Evolutionary conservation across 805 yeast genomes (phyloP), one percentile per base, ranked within the genome.

Genomic region (Candida endomychidarum): DNA sequence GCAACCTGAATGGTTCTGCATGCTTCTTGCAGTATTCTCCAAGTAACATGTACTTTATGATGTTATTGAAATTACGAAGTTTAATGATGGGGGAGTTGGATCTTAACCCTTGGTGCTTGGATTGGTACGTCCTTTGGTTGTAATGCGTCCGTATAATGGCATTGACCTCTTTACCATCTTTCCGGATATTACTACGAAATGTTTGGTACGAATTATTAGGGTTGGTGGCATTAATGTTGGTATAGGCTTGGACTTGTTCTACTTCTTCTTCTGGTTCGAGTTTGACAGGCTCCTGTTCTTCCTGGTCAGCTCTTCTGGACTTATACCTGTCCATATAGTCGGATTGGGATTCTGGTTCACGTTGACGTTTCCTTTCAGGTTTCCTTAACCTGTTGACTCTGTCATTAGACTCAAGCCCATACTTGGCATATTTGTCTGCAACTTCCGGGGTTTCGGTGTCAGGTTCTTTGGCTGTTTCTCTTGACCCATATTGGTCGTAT

Each of bases 1-100:
- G 65, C 1, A 84, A 75, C 74, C 45, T 77, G 65, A 33, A 55
- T 3, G 67, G 64, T 3, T 38, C 42, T 6, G 52, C 53, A 8
- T 52, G 42, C 11, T 53, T 48, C 14, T 56, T 50, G 2, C 83
- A 78, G 60, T 72, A 81, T 50, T 83, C 85, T 41, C 83, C 82
- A 39, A 93, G 80, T 7, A 91, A 65, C 55, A 89, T 86, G 57
- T 87, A 86, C 57, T 93, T 93, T 53, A 93, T 83, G 45, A 90
- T 86, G 58, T 93, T 93, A 61, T 93, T 93, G 74, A 89, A 93
- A 51, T 85, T 83, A 45, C 97, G 74, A 47, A 93, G 69, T 52
- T 86, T 85, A 63, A 84, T 81, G 56, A 93, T 91, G 8, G 93
- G 90, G 0, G 97, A 88, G 24, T 77, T 67, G 14, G 80, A 72